phyloP scores from a whole-genome alignment of 331 rosid species.

The Spiraea crenata region DNA sequence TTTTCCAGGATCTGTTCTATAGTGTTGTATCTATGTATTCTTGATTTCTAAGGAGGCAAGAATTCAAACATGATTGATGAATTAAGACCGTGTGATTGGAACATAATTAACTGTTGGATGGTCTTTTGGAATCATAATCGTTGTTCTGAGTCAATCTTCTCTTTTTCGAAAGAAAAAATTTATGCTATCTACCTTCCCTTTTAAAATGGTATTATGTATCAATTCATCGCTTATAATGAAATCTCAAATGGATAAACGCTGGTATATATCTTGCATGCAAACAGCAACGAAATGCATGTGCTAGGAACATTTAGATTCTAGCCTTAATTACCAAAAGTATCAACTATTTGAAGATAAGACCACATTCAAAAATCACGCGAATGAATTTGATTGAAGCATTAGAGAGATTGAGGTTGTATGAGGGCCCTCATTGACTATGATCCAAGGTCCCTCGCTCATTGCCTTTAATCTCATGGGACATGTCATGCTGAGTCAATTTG shows the following conservation, averaged over 20 bases:
- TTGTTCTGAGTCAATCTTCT: too few relatives aligned
- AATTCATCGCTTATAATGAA: background rate
- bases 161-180: too few relatives aligned
- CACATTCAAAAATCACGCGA: constrained; percentile 6
- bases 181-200: too few relatives aligned
- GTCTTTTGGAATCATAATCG: too few relatives aligned
- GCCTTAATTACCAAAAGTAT: constrained; percentile 13
- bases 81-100: too few relatives aligned
- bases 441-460: constrained; percentile 1
- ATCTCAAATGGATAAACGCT: background rate
- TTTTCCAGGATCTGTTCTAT: too few relatives aligned
- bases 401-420: constrained; percentile 42
- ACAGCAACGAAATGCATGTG: background rate
- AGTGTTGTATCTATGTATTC: too few relatives aligned
- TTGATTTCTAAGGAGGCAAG: too few relatives aligned
- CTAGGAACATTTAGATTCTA: background rate
- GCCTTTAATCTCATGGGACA: constrained; percentile 14
- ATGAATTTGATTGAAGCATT: constrained; percentile 37
- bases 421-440: constrained; percentile 20
- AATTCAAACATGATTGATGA: too few relatives aligned
- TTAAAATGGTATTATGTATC: too few relatives aligned
- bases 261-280: background rate
- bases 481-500: constrained; percentile 50
- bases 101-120: too few relatives aligned
- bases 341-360: constrained; percentile 38